Evolutionary conservation across 768 basidiomycete genomes (phyloP).

Genomic region (Porphyrellus cyaneotinctus): DNA sequence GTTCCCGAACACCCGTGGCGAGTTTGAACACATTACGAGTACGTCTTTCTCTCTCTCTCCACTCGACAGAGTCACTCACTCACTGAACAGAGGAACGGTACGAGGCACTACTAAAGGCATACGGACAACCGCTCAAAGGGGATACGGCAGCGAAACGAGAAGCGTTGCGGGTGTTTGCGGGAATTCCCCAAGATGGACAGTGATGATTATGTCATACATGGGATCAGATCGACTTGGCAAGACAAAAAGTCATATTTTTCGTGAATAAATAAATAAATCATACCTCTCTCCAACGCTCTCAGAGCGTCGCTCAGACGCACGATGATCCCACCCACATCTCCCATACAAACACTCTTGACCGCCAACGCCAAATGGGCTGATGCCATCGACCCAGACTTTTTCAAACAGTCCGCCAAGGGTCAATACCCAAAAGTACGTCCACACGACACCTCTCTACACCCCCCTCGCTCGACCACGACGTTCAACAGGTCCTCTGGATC

Average conservation of each 20-base stretch:
- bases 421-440: conserved; percentile 63
- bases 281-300: not conserved
- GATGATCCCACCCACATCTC: conserved; percentile 5
- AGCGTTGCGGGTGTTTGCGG: conserved; percentile 35
- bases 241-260: too few relatives aligned
- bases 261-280: too few relatives aligned
- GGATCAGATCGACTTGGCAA: conserved; percentile 5
- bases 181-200: conserved; percentile 29
- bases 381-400: conserved; percentile 67
- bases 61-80: too few relatives aligned
- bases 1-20: conserved; percentile 38
- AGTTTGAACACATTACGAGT: conserved; percentile 47
- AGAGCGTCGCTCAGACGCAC: not conserved
- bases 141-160: conserved; percentile 40
- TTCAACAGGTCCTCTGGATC: conserved; percentile 74
- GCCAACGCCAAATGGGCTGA: conserved; percentile 69
- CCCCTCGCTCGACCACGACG: too few relatives aligned
- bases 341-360: conserved; percentile 32
- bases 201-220: conserved; percentile 3
- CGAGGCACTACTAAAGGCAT: conserved; percentile 35
- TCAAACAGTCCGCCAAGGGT: conserved; percentile 51
- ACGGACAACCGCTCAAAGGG: conserved; percentile 33
- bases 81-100: conserved; percentile 38
- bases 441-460: too few relatives aligned
- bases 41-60: not conserved